Percentiles rank a stretch among this genome's conserved stretches.
Conservation (phyloP, 2,329 filamentous ascomycete species). For the Aotearoamyces nothofagi region DNA sequence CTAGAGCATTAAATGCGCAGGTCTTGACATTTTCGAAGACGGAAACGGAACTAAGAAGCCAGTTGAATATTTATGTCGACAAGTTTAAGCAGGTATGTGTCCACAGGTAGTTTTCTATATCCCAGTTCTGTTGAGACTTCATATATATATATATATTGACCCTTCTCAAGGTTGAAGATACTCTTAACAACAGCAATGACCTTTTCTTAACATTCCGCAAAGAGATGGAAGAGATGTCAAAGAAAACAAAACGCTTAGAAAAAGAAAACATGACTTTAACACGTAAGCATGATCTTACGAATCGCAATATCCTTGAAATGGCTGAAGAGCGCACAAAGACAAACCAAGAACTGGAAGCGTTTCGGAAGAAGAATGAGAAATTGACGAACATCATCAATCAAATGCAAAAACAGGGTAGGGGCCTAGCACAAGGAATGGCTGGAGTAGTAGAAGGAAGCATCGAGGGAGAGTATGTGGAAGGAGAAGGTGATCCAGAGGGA, state of each 20-base stretch:
- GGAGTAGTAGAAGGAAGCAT: constrained; percentile 39
- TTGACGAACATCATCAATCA: constrained; percentile 88
- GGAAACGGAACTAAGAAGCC: constrained; percentile 81
- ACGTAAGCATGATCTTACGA: constrained; percentile 84
- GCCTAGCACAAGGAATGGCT: constrained; percentile 49
- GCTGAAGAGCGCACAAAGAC: constrained; percentile 76
- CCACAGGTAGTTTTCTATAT: no score
- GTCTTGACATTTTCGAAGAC: constrained; percentile 94
- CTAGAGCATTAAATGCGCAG: constrained; percentile 75
- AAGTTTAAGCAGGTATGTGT: constrained; percentile 98
- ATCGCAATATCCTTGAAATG: constrained; percentile 93
- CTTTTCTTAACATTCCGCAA: constrained; percentile 93
- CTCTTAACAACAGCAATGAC: constrained; percentile 95
- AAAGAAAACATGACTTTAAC: constrained; percentile 89
- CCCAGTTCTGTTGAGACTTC: no score
- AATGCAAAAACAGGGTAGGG: constrained; percentile 89
- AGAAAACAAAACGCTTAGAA: constrained; percentile 92
- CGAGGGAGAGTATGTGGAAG: constrained; percentile 40
- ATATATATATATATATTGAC: no score
- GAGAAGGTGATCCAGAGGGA: constrained; percentile 31
- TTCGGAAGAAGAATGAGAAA: constrained; percentile 68
- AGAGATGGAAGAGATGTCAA: constrained; percentile 99
- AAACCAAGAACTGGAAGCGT: constrained; percentile 61
- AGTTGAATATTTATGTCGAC: constrained; percentile 96
- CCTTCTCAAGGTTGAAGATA: constrained; percentile 99